Conservation (phyloP, 305 asterid species). For the Fraxinus velutina region DNA sequence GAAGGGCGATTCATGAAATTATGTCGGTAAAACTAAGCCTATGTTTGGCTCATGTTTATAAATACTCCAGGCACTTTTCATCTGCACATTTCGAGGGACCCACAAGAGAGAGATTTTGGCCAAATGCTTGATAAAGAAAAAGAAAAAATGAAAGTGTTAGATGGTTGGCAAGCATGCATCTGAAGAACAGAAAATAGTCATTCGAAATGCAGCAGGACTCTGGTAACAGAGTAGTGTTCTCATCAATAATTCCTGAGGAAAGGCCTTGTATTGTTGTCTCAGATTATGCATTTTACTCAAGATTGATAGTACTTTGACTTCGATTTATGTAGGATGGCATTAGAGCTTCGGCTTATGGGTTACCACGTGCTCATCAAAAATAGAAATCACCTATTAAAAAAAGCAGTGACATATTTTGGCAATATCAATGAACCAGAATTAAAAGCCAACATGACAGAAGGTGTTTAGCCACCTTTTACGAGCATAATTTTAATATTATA, state of each 20-base stretch:
- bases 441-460: constrained; percentile 11
- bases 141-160: constrained; percentile 11
- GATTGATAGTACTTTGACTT: constrained; percentile 11
- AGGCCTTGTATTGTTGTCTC: not conserved
- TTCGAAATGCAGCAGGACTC: not conserved
- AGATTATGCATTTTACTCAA: constrained; percentile 1
- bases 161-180: constrained; percentile 19
- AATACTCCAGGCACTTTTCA: no score
- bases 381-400: not conserved
- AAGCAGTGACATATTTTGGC: constrained; percentile 5
- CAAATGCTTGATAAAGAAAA: constrained; percentile 27
- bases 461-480: not conserved
- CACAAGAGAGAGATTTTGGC: not conserved
- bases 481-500: not conserved
- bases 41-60: no score
- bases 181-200: constrained; percentile 16
- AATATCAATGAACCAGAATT: constrained; percentile 16
- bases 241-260: not conserved
- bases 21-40: not conserved
- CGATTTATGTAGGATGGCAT: constrained; percentile 3
- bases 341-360: constrained; percentile 8
- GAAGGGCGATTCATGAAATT: not conserved
- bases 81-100: no score
- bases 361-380: not conserved
- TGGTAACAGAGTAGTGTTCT: not conserved